Percentiles rank a stretch among this genome's conserved stretches.
These are phyloP conservation scores for Cyathus striatus DNA, from an alignment of 768 basidiomycete species.

Conservation along the genomic window DNA sequence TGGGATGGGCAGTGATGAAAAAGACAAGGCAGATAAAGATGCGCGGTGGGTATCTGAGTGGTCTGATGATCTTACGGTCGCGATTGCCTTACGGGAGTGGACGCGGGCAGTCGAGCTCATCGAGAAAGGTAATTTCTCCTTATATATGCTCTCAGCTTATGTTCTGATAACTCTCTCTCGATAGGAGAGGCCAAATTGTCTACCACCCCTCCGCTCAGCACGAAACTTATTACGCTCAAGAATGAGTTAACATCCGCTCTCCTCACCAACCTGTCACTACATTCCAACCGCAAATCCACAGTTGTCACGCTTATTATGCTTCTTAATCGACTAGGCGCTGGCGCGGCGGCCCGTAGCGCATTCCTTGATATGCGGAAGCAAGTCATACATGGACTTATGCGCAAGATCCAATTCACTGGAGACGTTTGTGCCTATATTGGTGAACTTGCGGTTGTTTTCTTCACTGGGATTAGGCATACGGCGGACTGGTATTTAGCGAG, in stretches of 20 bases:
- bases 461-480: slow-evolving; percentile 94
- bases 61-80: slow-evolving; percentile 86
- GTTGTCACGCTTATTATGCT: slow-evolving; percentile 69
- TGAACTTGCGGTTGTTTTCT: slow-evolving; percentile 84
- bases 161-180: neutral
- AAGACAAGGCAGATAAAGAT: slow-evolving; percentile 77
- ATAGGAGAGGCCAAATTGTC: slow-evolving; percentile 60
- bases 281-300: slow-evolving; percentile 71
- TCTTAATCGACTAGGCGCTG: slow-evolving; percentile 70
- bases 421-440: slow-evolving; percentile 81
- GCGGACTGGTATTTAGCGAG: slow-evolving; percentile 97
- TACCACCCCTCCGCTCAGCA: slow-evolving; percentile 44
- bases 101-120: slow-evolving; percentile 79
- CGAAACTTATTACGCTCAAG: slow-evolving; percentile 64
- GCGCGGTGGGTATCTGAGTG: slow-evolving; percentile 87
- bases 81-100: slow-evolving; percentile 88
- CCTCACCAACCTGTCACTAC: slow-evolving; percentile 66
- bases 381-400: slow-evolving; percentile 70
- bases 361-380: slow-evolving; percentile 77
- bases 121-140: slow-evolving; percentile 58
- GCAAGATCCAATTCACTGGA: slow-evolving; percentile 88
- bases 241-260: slow-evolving; percentile 65
- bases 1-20: slow-evolving; percentile 43
- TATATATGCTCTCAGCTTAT: neutral
- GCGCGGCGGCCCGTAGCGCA: slow-evolving; percentile 72